These are phyloP conservation scores for Scenedesmus sp. DNA, from an alignment of 163 green algal species.

Conservation along the genomic window DNA sequence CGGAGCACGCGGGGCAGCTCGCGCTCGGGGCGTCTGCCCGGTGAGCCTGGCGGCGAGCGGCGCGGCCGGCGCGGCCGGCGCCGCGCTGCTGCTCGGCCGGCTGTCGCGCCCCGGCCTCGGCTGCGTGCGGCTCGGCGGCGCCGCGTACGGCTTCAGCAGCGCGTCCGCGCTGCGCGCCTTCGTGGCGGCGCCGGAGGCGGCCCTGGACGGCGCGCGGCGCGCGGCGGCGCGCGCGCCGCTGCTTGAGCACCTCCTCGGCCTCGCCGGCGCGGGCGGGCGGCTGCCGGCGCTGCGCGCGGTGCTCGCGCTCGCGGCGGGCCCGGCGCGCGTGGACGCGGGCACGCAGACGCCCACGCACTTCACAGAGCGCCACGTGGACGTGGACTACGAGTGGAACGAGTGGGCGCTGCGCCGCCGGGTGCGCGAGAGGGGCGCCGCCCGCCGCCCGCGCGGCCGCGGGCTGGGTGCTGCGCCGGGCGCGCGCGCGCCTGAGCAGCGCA, in stretches of 20 bases:
- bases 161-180: conserved; percentile 43
- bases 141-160: conserved; percentile 53
- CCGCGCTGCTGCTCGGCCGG: conserved; percentile 18
- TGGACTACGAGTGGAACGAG: conserved; percentile 85
- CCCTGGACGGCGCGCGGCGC: conserved; percentile 25
- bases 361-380: conserved; percentile 69
- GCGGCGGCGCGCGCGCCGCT: conserved; percentile 48
- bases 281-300: conserved; percentile 28
- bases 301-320: too few relatives aligned
- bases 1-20: background rate
- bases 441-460: too few relatives aligned
- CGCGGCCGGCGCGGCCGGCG: background rate
- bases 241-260: conserved; percentile 53
- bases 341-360: conserved; percentile 82
- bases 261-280: conserved; percentile 3
- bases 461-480: too few relatives aligned
- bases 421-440: background rate
- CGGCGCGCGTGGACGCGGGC: conserved; percentile 66
- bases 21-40: conserved; percentile 55
- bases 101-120: conserved; percentile 48
- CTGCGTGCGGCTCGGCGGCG: background rate
- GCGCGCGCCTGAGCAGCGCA: too few relatives aligned
- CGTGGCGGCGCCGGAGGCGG: conserved; percentile 27
- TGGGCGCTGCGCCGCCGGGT: conserved; percentile 74
- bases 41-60: conserved; percentile 36